Percentiles rank a stretch among this genome's conserved stretches.
These are phyloP conservation scores for Pulveroboletus sp. DNA, from an alignment of 768 basidiomycete genomes.

Conservation along the genomic window DNA sequence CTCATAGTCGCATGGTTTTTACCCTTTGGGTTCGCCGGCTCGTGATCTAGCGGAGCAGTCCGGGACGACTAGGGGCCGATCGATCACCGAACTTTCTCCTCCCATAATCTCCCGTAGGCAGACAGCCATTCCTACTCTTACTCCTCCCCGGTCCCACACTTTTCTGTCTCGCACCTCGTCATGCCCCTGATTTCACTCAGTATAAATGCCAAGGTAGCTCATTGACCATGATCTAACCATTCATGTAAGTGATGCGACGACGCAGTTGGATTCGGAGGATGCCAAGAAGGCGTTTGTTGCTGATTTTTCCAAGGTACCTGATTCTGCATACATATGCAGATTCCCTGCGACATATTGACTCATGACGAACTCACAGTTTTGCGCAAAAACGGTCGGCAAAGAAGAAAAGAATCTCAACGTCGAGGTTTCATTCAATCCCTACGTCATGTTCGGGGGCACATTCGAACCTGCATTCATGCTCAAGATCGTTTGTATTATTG, in stretches of 20 bases:
- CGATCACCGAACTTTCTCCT: not conserved
- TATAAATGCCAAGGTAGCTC: slow-evolving; percentile 36
- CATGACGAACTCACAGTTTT: slow-evolving; percentile 36
- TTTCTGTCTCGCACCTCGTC: not conserved
- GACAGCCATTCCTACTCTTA: no score
- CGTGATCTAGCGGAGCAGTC: not conserved
- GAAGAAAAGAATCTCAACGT: slow-evolving; percentile 55
- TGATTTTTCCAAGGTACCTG: slow-evolving; percentile 57
- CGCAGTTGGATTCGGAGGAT: slow-evolving; percentile 18
- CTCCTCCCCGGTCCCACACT: not conserved
- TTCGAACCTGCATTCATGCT: slow-evolving; percentile 67
- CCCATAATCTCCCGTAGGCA: no score
- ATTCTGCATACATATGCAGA: not conserved
- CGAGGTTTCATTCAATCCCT: slow-evolving; percentile 55
- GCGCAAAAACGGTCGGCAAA: slow-evolving; percentile 52
- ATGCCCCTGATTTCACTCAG: slow-evolving; percentile 41
- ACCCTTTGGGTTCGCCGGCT: no score
- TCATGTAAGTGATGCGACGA: not conserved
- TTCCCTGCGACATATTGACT: not conserved
- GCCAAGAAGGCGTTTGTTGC: slow-evolving; percentile 36
- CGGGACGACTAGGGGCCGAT: not conserved
- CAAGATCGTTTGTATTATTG: slow-evolving; percentile 45
- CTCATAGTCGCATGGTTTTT: no score
- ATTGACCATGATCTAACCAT: not conserved
- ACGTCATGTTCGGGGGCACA: slow-evolving; percentile 57